Base-by-base conservation (phyloP, 2,329 filamentous ascomycete genomes). In the Alternaria tenuissima region DNA sequence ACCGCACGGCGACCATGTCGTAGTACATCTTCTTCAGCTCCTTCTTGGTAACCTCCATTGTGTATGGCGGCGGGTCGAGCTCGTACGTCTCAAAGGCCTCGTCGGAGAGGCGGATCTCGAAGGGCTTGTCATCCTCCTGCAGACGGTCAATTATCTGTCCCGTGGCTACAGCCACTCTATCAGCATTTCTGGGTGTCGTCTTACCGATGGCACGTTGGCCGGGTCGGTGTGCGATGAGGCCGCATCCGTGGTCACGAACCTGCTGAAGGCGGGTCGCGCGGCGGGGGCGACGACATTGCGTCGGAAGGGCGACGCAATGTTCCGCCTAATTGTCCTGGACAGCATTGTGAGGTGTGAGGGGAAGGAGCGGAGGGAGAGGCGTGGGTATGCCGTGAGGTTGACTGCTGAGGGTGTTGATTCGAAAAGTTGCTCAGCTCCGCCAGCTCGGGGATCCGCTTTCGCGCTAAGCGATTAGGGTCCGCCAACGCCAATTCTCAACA, bases 11-110 rank as follows among this genome's bases (percentile, higher is more conserved):
- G 56, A 98, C 94, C 95, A 99, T 98, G 81, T 98, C 93, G 81
- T 90, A 90, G 88, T 99, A 99, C 90, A 98, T 98, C 86, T 96
- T 87, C 89, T 96, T 98, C 80, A 99, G 86, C 85, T 98, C 92
- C 84, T 92, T 93, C 90, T 99, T 99, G 77, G 94, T 98, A 67
- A 93, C 92, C 76, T 96, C 86, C 73, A 99, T 84, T 66, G 92
- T 94, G 87, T 97, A 97, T 60, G 93, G 86, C 69, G 95, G 95
- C 73, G 94, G 94, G 84, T 99, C 95, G 79, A 99, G 88, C 86
- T 97, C 93, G 85, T 98, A 99, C 60, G 95, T 97, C 88, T 99
- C 95, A 85, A 98, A 99, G 85, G 92, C 94, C 90, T 98, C 94
- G 81, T 97, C 93, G 80, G 93, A 96, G 80, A 99, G 91, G 77